phyloP scores from a whole-genome alignment of 306 rosid species.

The Aeschynomene evenia region DNA sequence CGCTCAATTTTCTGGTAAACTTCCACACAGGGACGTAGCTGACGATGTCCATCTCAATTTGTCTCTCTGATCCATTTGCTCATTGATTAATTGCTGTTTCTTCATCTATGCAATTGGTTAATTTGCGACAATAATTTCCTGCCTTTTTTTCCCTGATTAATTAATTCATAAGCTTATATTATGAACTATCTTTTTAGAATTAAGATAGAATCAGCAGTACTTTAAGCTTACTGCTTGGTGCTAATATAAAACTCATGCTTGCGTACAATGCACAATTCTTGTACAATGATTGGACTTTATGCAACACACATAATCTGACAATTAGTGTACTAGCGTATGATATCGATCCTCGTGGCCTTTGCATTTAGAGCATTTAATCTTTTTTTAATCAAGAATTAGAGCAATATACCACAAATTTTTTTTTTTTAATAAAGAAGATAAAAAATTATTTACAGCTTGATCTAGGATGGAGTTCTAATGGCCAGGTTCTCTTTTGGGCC shows the following conservation, averaged over 20 bases:
- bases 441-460: background rate
- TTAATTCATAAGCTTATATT: background rate
- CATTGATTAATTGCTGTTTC: conserved; percentile 22
- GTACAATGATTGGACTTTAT: background rate
- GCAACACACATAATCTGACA: background rate
- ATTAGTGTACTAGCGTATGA: too few relatives aligned
- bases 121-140: background rate
- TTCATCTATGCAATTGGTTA: background rate
- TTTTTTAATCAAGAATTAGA: background rate
- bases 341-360: background rate
- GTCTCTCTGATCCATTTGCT: conserved; percentile 46
- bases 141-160: too few relatives aligned
- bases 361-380: background rate
- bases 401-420: background rate
- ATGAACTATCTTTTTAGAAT: background rate
- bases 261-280: background rate
- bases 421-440: too few relatives aligned
- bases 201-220: too few relatives aligned
- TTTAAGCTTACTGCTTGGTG: too few relatives aligned
- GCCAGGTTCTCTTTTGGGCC: background rate
- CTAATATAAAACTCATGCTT: too few relatives aligned
- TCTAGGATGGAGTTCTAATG: background rate
- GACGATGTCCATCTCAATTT: conserved; percentile 68
- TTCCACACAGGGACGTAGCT: conserved; percentile 30
- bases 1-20: background rate